phyloP scores from a whole-genome alignment of 495 filamentous ascomycete species.

The Niebla homalea region DNA sequence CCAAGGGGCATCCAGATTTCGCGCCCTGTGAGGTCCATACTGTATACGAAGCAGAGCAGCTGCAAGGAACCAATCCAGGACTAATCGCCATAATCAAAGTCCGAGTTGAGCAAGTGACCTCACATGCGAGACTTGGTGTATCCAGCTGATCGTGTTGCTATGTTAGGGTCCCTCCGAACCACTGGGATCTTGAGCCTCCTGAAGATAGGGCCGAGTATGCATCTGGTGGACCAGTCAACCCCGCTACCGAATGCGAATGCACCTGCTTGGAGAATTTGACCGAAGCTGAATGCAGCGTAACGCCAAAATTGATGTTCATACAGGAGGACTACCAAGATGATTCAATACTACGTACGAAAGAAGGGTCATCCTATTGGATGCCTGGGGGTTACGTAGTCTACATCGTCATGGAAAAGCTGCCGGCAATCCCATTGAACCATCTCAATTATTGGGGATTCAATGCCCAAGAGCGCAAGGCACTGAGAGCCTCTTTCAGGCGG shows the following conservation, averaged over 20 bases:
- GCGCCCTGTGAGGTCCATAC: not conserved
- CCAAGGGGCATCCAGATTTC: not conserved
- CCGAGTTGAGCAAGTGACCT: not conserved
- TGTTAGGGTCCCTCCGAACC: too few relatives aligned
- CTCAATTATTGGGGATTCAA: not conserved
- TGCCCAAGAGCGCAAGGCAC: too few relatives aligned
- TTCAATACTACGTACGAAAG: not conserved
- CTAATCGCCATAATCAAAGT: not conserved
- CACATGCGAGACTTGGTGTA: not conserved
- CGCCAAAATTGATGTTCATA: too few relatives aligned
- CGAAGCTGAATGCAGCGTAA: too few relatives aligned
- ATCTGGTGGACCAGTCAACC: too few relatives aligned
- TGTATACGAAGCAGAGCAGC: not conserved
- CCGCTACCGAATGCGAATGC: too few relatives aligned
- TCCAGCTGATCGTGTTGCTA: not conserved
- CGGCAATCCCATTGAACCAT: not conserved
- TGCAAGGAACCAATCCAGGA: not conserved
- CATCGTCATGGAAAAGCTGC: conserved; percentile 1
- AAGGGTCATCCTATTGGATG: not conserved
- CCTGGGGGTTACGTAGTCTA: conserved; percentile 4
- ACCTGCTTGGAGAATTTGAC: too few relatives aligned
- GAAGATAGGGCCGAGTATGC: too few relatives aligned
- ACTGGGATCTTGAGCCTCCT: too few relatives aligned
- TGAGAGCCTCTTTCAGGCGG: too few relatives aligned
- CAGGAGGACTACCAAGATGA: not conserved